Conservation (phyloP, 179 eudicot species). For the Beta macrorhiza region DNA sequence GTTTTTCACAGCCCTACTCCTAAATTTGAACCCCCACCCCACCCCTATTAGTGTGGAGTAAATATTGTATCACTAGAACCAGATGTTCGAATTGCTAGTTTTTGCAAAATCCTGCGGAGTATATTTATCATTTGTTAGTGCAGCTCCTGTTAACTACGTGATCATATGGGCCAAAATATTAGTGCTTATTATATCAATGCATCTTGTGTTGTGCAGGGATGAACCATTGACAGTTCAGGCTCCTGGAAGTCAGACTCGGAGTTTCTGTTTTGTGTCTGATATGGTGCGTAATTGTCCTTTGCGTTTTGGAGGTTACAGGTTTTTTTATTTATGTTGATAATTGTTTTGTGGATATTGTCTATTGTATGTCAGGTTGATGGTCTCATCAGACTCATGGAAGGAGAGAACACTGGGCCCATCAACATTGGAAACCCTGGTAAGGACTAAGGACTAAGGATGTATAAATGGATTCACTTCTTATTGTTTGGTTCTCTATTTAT, state of each 20-base stretch:
- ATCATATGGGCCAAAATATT: neutral
- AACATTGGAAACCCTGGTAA: slow-evolving; percentile 95
- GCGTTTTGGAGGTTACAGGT: neutral
- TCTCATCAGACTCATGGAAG: slow-evolving; percentile 92
- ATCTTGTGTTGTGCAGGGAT: slow-evolving; percentile 40
- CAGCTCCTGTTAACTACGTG: neutral
- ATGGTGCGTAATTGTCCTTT: slow-evolving; percentile 49
- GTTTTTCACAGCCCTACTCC: no score
- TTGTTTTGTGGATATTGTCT: neutral
- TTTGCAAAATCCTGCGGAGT: neutral
- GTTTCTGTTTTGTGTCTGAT: slow-evolving; percentile 95
- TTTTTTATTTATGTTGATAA: no score
- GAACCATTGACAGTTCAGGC: slow-evolving; percentile 93
- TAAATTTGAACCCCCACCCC: no score
- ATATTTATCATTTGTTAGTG: neutral
- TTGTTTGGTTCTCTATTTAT: neutral
- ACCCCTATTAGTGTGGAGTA: no score
- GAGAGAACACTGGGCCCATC: slow-evolving; percentile 89
- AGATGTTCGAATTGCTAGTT: neutral
- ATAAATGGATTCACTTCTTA: neutral
- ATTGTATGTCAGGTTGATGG: slow-evolving; percentile 68
- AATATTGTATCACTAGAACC: neutral
- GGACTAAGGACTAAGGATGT: slow-evolving; percentile 27
- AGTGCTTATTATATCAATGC: neutral
- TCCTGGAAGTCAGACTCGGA: slow-evolving; percentile 95